Evolutionary conservation across 1,284 basidiomycete species (phyloP).

Genomic region (Cutaneotrichosporon sp.): DNA sequence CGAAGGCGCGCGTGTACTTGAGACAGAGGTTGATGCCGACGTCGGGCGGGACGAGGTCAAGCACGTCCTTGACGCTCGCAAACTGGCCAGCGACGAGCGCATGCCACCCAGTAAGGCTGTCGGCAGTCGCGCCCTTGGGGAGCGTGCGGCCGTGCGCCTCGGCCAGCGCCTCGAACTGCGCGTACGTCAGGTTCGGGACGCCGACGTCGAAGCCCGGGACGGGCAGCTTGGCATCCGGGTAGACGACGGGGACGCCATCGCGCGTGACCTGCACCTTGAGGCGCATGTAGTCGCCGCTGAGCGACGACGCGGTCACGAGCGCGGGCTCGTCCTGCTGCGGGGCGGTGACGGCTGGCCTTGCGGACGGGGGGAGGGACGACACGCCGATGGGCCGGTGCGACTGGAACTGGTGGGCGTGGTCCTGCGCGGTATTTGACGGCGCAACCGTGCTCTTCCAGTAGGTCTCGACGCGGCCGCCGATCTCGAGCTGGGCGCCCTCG

Average conservation of each 20-base stretch:
- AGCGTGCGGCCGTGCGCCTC: conserved; percentile 58
- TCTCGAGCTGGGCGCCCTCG: conserved; percentile 89
- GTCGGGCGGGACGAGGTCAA: conserved; percentile 73
- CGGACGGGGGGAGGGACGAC: conserved; percentile 39
- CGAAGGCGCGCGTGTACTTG: conserved; percentile 61
- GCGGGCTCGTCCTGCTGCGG: conserved; percentile 37
- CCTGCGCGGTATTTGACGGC: conserved; percentile 56
- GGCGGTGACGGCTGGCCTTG: conserved; percentile 30
- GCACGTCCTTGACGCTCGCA: conserved; percentile 68
- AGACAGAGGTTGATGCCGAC: conserved; percentile 80
- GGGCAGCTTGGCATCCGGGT: conserved; percentile 70
- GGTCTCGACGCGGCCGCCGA: conserved; percentile 91
- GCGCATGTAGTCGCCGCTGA: conserved; percentile 84
- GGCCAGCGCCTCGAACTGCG: conserved; percentile 75
- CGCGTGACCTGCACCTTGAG: conserved; percentile 88
- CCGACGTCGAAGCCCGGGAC: conserved; percentile 72
- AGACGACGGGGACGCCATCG: conserved; percentile 84
- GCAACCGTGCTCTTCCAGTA: conserved; percentile 92
- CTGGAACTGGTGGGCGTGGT: conserved; percentile 54
- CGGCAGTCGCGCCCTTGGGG: conserved; percentile 20
- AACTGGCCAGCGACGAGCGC: conserved; percentile 61
- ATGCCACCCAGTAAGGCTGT: conserved; percentile 63
- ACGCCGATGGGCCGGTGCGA: conserved; percentile 51
- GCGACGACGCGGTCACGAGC: conserved; percentile 53
- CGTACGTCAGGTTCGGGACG: conserved; percentile 77